Evolutionary conservation across 129 eudicot species (phyloP), one percentile per base, ranked within the genome.

Genomic region (Pulicaria dysenterica): DNA sequence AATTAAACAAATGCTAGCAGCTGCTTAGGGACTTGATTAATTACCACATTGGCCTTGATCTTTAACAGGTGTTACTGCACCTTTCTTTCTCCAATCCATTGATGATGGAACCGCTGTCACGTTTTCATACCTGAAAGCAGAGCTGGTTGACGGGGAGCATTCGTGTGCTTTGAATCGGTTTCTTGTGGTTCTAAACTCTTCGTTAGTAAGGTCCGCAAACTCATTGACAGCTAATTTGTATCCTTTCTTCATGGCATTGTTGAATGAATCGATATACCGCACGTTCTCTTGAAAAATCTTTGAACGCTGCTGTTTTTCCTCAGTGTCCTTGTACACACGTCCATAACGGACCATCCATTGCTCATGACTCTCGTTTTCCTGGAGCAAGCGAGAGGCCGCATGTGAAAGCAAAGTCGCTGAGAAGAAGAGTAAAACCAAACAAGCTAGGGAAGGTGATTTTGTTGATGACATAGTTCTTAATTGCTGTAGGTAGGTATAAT

Each of bases 21-120:
- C 31, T 24, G 31, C 31, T 24, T 24, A 24, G 2, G 1, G 2
- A 24, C 2, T 24, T 24, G 2, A 24, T 24, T 24, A 24, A 24
- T 24, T 24, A 24, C 31, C 31, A 24, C 31, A 81, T 42, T 76
- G 81, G 74, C 81, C 85, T 81, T 81, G 85, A 66, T 81, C 73
- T 67, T 81, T 81, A 66, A 80, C 17, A 54, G 84, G 81, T 8
- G 81, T 76, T 3, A 76, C 81, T 67, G 81, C 81, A 46, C 83
- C 83, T 70, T 80, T 80, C 72, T 67, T 73, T 75, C 83, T 80
- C 80, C 80, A 73, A 51, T 80, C 83, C 64, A 80, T 62, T 15
- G 77, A 67, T 24, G 77, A 49, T 39, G 70, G 70, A 49, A 75
- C 42, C 1, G 70, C 72, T 3, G 72, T 69, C 36, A 77, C 9